Conservation (phyloP, 495 filamentous ascomycete species). For the Pyrenula massariospora region DNA sequence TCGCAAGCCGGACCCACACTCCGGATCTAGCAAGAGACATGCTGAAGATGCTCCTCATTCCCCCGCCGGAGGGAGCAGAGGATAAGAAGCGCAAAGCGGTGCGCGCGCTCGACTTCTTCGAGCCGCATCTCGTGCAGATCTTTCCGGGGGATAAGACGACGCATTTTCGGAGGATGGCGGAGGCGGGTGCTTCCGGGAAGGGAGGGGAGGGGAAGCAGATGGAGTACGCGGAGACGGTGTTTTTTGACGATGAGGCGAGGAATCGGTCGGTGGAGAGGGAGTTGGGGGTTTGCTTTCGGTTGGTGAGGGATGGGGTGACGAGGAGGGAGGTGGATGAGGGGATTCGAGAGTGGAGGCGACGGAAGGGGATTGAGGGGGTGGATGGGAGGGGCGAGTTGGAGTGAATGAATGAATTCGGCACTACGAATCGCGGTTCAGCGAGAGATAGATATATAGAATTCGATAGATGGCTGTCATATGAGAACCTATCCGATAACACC, state of each 20-base stretch:
- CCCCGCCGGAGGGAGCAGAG: conserved; percentile 18
- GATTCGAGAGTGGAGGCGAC: conserved; percentile 69
- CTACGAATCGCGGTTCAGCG: too few species aligned
- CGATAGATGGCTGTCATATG: too few species aligned
- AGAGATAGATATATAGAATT: too few species aligned
- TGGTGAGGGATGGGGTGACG: conserved; percentile 73
- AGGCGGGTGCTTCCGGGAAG: conserved; percentile 14
- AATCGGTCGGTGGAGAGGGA: conserved; percentile 75
- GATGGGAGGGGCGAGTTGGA: background rate
- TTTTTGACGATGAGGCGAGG: conserved; percentile 87
- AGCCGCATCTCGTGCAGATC: conserved; percentile 61
- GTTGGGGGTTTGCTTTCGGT: conserved; percentile 70
- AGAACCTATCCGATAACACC: too few species aligned
- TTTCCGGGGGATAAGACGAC: conserved; percentile 78
- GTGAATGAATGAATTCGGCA: background rate
- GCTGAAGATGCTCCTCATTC: conserved; percentile 61
- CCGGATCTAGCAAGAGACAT: conserved; percentile 74
- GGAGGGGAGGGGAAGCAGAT: conserved; percentile 49
- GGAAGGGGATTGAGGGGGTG: conserved; percentile 35
- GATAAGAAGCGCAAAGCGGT: conserved; percentile 15
- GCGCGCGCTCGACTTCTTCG: conserved; percentile 66
- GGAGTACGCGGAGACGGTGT: conserved; percentile 74
- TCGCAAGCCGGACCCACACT: conserved; percentile 73
- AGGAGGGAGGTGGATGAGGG: conserved; percentile 69
- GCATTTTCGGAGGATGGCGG: conserved; percentile 61